Percentiles rank a stretch among this genome's conserved stretches.
These are phyloP conservation scores for Flaveria ramosissima DNA, from an alignment of 129 eudicot species.

Conservation along the genomic window DNA sequence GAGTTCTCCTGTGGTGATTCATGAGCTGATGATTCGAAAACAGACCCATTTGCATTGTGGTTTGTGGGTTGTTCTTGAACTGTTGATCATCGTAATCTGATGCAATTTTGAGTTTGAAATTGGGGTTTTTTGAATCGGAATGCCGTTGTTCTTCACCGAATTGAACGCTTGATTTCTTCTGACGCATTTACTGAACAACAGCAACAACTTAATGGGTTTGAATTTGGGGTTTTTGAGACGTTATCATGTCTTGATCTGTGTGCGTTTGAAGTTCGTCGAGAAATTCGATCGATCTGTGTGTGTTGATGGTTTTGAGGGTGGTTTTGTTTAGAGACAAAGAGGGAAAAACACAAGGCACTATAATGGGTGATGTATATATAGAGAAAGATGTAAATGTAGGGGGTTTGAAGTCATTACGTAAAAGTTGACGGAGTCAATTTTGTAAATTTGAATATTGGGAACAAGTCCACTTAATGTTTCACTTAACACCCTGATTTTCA, in stretches of 20 bases:
- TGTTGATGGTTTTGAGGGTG: constrained; percentile 36
- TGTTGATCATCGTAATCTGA: constrained; percentile 16
- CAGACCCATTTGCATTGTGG: no score
- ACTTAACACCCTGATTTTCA: not conserved
- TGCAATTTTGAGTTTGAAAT: constrained; percentile 21
- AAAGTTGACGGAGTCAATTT: constrained; percentile 11
- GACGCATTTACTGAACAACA: constrained; percentile 47
- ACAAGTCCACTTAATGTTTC: not conserved
- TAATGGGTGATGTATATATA: constrained; percentile 18
- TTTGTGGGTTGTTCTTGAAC: not conserved
- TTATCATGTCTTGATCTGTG: constrained; percentile 22
- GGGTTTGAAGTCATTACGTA: not conserved
- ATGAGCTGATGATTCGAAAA: constrained; percentile 7
- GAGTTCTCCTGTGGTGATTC: constrained; percentile 6
- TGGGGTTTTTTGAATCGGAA: constrained; percentile 36
- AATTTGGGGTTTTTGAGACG: not conserved
- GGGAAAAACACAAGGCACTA: constrained; percentile 24
- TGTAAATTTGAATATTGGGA: constrained; percentile 1
- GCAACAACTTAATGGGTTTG: not conserved
- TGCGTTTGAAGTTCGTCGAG: constrained; percentile 14
- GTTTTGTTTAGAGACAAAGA: constrained; percentile 30
- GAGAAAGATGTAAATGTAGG: not conserved
- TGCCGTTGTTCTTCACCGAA: constrained; percentile 16
- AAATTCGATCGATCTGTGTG: constrained; percentile 11
- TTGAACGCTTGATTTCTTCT: constrained; percentile 51